Base-by-base conservation (phyloP, 2,329 filamentous ascomycete genomes). In the Coniochaeta sp. region DNA sequence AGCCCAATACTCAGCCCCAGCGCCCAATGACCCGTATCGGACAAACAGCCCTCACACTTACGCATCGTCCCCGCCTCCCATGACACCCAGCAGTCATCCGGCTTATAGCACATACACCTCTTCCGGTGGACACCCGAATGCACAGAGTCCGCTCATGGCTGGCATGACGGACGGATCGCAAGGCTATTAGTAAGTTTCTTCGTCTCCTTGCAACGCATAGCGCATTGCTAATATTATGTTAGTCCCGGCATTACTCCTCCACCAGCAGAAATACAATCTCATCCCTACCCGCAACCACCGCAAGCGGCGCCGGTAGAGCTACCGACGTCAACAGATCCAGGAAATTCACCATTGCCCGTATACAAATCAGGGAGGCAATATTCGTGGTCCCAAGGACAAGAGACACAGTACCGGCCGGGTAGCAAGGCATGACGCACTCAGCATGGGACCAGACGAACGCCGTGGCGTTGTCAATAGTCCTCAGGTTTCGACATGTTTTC, bases 321-420 rank as follows among this genome's bases (percentile, higher is more conserved):
- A 1, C 72, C 76, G 4, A 63, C 68, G 1, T 71, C 68, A 8
- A 57, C 61, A 1, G 68, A 71, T 4, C 71, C 69, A 1, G 69
- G 66, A 1, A 68, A 70, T 47, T 73, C 72, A 22, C 71, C 71
- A 16, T 65, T 73, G n/a, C 75, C 75, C 1, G 62, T 61, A 30
- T 75, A 75, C 52, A 42, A 12, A 10, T 62, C 62, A 62, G 56
- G 44, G 28, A 63, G 61, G 63, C 62, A 56, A 58, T 72, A 68
- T 42, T 75, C 72, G 10, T 77, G 71, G 71, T 60, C 64, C 6
- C 58, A 62, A 5, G 62, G 61, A 9, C 52, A 56, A 24, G 63
- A 66, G 30, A 58, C 40, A 14, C 44, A 38, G 6, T 62, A 64
- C 38, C 34, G 61, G n/a, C 62, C 59, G 16, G 59, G 61, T 36